Evolutionary conservation across 352 stramenopile genomes (phyloP), one percentile per base, ranked within the genome.

Genomic region (Pythium biforme): DNA sequence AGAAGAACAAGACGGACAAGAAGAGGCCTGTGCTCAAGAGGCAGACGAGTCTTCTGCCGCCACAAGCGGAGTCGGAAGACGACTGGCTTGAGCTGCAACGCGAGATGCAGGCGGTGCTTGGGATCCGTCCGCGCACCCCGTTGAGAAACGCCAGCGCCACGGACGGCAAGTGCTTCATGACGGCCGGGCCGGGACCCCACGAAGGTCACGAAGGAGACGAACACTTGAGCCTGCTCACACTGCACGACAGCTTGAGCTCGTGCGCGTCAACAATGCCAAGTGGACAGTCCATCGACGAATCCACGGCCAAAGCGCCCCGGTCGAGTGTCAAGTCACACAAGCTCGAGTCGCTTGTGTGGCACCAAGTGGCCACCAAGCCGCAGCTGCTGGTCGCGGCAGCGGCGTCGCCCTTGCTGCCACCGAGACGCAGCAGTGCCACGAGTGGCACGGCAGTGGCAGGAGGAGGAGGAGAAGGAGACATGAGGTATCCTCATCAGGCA

Each of bases 331-430:
- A 33, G 14, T 47, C 26, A 5, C 27, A 20, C 7, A 22, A 45
- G 22, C 33, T 50, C 7, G 47, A 26, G 14, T 11, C 50, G 26
- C 26, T 50, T 15, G 54, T 29, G 11, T 86, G 79, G 79, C 72
- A 84, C 43, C 71, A 66, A 9, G 77, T 86, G 23, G 19, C 73
- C 11, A 81, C 73, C 12, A 88, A 86, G 52, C 77, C 69, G 1
- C 67, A 81, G 57, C 62, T 88, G 29, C 61, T 83, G 17, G 71
- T 86, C 11, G 58, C 50, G 25, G 37, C n/a, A n/a, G n/a, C 27
- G 19, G 45, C 46, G 19, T 52, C 50, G 25, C 49, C 51, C 4
- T 7, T 47, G n/a, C 22, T 45, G 26, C 34, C 20, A 34, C 29
- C 22, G 22, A 54, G 25, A 53, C 50, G n/a, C 49, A 5, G 9